Percentiles rank a stretch among this genome's conserved stretches.
phyloP scores from a whole-genome alignment of 441 rosid genomes.

The Gossypium davidsonii region DNA sequence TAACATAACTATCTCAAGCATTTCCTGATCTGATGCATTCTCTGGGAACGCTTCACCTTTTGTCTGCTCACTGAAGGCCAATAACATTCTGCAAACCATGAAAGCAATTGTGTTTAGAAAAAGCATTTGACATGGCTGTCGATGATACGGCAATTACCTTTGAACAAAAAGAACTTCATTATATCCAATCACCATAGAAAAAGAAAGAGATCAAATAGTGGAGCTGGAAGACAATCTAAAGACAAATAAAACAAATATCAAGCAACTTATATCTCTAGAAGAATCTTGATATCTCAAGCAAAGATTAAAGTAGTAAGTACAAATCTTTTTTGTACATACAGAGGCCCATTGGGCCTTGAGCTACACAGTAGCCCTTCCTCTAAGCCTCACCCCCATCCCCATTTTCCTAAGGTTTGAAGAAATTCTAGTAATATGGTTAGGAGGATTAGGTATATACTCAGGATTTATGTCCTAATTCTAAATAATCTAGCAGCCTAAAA shows the following conservation, averaged over 20 bases:
- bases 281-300: not conserved
- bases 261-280: not conserved
- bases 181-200: not conserved
- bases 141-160: not conserved
- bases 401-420: not conserved
- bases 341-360: not conserved
- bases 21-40: conserved; percentile 78
- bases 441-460: not conserved
- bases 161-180: not conserved
- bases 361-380: not conserved
- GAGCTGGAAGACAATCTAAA: not conserved
- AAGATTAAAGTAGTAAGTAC: not conserved
- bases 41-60: conserved; percentile 61
- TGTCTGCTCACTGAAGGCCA: conserved; percentile 75
- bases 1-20: conserved; percentile 91
- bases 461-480: not conserved
- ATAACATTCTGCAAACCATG: conserved; percentile 68
- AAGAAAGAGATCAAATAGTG: not conserved
- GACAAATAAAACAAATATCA: not conserved
- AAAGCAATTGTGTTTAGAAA: conserved; percentile 15
- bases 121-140: not conserved
- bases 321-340: not conserved
- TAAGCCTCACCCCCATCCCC: not conserved
- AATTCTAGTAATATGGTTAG: not conserved
- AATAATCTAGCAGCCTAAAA: not conserved